Evolutionary conservation across 495 filamentous ascomycete genomes (phyloP).

Genomic region (Delitschia confertaspora): DNA sequence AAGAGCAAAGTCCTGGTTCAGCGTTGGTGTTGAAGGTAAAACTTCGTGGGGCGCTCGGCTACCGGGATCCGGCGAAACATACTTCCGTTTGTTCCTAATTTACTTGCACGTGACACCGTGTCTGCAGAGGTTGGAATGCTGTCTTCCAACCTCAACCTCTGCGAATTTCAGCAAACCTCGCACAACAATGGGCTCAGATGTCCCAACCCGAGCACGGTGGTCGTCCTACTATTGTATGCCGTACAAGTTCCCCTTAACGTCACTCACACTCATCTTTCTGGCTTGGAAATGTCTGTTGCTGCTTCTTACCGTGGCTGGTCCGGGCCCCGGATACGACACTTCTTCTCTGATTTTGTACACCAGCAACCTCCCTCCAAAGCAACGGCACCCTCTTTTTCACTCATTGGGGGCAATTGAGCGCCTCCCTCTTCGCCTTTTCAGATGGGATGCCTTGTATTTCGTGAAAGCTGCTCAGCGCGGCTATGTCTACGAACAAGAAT

Average conservation of each 20-base stretch:
- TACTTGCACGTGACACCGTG: too few species aligned
- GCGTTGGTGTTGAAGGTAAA: too few species aligned
- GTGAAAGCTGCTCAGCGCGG: conserved; percentile 57
- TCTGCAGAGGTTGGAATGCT: too few species aligned
- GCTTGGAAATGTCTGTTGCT: conserved; percentile 70
- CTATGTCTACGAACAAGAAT: conserved; percentile 88
- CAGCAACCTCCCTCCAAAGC: not conserved
- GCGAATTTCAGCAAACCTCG: too few species aligned
- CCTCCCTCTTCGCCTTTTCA: conserved; percentile 49
- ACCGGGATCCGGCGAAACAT: too few species aligned
- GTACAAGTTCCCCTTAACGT: conserved; percentile 2
- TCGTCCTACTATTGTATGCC: not conserved
- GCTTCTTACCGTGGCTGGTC: conserved; percentile 50
- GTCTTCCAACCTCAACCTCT: too few species aligned
- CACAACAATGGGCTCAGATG: too few species aligned
- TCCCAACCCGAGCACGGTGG: too few species aligned
- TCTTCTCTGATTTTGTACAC: conserved; percentile 57
- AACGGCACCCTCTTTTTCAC: conserved; percentile 1
- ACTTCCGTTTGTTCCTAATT: too few species aligned
- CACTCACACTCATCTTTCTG: conserved; percentile 18
- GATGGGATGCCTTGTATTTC: conserved; percentile 95
- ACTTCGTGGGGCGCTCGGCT: too few species aligned
- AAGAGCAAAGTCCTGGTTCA: too few species aligned
- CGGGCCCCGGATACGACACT: conserved; percentile 80
- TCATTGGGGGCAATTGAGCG: not conserved